Percentiles rank a stretch among this genome's conserved stretches.
These are phyloP conservation scores for Spiromastix sp. DNA, from an alignment of 2,329 filamentous ascomycete species.

Conservation along the genomic window DNA sequence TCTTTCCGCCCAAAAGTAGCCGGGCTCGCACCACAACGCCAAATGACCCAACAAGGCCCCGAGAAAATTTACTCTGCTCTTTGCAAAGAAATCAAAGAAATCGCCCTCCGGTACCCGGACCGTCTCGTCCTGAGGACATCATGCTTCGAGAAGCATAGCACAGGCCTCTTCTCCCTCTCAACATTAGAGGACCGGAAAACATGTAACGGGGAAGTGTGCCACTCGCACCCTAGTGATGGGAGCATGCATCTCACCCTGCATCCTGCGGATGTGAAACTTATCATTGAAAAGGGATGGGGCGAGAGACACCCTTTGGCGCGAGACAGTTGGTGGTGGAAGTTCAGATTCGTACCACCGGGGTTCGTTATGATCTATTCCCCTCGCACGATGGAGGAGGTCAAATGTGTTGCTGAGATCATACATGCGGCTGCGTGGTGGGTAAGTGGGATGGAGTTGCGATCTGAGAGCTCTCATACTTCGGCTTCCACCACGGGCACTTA, in stretches of 20 bases:
- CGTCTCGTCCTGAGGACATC: conserved; percentile 54
- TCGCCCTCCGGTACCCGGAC: conserved; percentile 39
- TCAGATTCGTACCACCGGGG: conserved; percentile 58
- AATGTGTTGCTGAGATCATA: conserved; percentile 58
- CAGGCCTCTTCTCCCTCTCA: conserved; percentile 58
- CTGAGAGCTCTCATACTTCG: too few relatives aligned
- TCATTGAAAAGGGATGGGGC: conserved; percentile 70
- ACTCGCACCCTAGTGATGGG: conserved; percentile 66
- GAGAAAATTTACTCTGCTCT: conserved; percentile 46
- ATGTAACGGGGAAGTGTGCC: conserved; percentile 65
- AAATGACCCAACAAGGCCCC: conserved; percentile 57
- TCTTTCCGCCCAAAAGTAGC: conserved; percentile 57
- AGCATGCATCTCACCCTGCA: conserved; percentile 73
- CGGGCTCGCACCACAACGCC: conserved; percentile 73
- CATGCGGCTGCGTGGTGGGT: conserved; percentile 62
- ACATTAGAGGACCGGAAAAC: conserved; percentile 13
- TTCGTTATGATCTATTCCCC: conserved; percentile 82
- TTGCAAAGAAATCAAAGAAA: conserved; percentile 40
- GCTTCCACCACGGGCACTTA: too few relatives aligned
- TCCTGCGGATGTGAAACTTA: conserved; percentile 61
- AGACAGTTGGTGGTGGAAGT: conserved; percentile 53
- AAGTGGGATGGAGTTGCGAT: conserved; percentile 11
- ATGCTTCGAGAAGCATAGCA: conserved; percentile 73
- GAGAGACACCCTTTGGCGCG: conserved; percentile 48
- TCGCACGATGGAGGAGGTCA: conserved; percentile 56